Conservation (phyloP, 768 basidiomycete species). For the Tricholoma saponaceum region DNA sequence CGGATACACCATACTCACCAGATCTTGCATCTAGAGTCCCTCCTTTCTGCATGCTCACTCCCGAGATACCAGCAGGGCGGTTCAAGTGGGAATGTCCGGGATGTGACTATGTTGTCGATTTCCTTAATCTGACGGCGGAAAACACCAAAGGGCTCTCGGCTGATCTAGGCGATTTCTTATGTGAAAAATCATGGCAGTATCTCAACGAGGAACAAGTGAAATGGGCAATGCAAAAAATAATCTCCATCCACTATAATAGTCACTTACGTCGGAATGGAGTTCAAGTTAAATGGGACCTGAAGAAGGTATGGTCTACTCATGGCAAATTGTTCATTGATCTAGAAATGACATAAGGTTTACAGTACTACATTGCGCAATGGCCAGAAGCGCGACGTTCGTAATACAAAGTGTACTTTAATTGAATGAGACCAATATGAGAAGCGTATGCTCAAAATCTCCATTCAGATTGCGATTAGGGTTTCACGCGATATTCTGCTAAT, state of each 20-base stretch:
- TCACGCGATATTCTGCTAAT: no score
- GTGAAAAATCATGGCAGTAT: slow-evolving; percentile 31
- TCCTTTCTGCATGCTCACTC: slow-evolving; percentile 27
- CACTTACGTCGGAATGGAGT: slow-evolving; percentile 7
- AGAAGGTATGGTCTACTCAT: neutral
- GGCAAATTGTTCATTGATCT: neutral
- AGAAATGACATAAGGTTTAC: neutral
- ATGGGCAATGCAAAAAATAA: slow-evolving; percentile 17
- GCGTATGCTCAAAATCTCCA: neutral
- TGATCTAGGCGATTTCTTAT: slow-evolving; percentile 19
- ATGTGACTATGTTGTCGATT: slow-evolving; percentile 44
- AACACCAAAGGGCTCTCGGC: slow-evolving; percentile 21
- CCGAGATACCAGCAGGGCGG: slow-evolving; percentile 36
- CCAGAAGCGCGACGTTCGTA: neutral
- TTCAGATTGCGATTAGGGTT: no score
- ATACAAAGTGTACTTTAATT: neutral
- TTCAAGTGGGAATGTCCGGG: slow-evolving; percentile 53
- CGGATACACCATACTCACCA: slow-evolving; percentile 18
- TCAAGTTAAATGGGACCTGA: neutral
- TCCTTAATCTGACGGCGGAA: slow-evolving; percentile 36
- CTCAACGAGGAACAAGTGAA: slow-evolving; percentile 27
- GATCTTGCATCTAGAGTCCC: slow-evolving; percentile 29
- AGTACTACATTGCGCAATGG: neutral
- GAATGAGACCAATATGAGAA: no score
- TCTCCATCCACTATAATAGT: slow-evolving; percentile 24